A percentile compares a stretch with the other conserved stretches of the same genome.
These are phyloP conservation scores for Exophiala dermatitidis DNA, from an alignment of 2,329 filamentous ascomycete genomes.

Conservation along the genomic window DNA sequence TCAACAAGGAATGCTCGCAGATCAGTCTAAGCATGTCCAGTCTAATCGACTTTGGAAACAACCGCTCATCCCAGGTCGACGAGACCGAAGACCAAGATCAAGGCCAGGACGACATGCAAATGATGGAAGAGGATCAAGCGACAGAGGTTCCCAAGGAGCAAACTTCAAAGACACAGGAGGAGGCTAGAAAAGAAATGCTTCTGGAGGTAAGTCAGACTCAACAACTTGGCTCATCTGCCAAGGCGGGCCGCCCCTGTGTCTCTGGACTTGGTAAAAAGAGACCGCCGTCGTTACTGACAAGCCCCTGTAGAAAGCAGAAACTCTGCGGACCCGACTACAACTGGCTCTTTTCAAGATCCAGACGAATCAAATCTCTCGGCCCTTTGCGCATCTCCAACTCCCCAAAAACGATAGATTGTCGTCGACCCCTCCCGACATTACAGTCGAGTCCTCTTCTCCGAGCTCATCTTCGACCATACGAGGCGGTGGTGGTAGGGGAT, in stretches of 20 bases:
- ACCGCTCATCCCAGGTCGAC: constrained; percentile 19
- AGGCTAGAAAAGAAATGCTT: constrained; percentile 23
- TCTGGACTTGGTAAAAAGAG: no score
- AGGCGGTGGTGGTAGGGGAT: not conserved
- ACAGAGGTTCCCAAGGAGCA: constrained; percentile 22
- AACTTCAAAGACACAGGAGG: constrained; percentile 28
- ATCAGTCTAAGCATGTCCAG: constrained; percentile 26
- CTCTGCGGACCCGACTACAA: constrained; percentile 25
- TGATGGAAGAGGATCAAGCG: constrained; percentile 29
- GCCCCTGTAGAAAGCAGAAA: constrained; percentile 21
- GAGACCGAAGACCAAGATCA: not conserved
- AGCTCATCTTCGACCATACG: constrained; percentile 16
- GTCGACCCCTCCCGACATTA: constrained; percentile 7
- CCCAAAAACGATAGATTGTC: constrained; percentile 4
- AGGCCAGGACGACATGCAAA: constrained; percentile 7
- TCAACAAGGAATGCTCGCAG: constrained; percentile 21
- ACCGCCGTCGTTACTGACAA: not conserved
- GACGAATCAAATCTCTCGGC: constrained; percentile 25
- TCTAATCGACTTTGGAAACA: constrained; percentile 25
- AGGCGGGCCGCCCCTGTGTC: no score
- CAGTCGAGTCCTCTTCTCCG: constrained; percentile 14
- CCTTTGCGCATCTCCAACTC: constrained; percentile 22
- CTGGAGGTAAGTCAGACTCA: constrained; percentile 12
- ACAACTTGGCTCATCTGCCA: not conserved
- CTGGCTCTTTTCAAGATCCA: constrained; percentile 28